These are phyloP conservation scores for Corymbia calophylla DNA, from an alignment of 441 rosid genomes.

Conservation along the genomic window DNA sequence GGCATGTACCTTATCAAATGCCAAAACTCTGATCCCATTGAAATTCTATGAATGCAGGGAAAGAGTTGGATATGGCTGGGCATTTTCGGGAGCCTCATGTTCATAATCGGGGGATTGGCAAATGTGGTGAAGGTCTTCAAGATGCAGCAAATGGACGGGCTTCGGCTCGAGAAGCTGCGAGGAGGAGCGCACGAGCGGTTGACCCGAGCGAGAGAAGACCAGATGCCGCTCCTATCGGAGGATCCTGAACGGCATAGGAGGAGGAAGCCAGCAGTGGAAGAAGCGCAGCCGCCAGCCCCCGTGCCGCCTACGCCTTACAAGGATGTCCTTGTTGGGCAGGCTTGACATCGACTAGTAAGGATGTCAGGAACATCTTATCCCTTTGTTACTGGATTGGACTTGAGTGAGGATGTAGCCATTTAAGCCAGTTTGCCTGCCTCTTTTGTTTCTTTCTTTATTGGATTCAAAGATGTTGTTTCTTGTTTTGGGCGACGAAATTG, in stretches of 20 bases:
- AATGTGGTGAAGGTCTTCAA: slow-evolving; percentile 68
- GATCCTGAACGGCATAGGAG: slow-evolving; percentile 26
- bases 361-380: not conserved
- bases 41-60: slow-evolving; percentile 19
- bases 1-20: not conserved
- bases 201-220: slow-evolving; percentile 44
- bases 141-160: slow-evolving; percentile 44
- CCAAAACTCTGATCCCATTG: not conserved
- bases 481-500: not conserved
- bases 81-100: slow-evolving; percentile 37
- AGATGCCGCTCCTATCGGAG: slow-evolving; percentile 44
- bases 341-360: not conserved
- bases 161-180: slow-evolving; percentile 59
- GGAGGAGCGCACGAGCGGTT: slow-evolving; percentile 69
- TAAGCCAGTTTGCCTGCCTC: not conserved
- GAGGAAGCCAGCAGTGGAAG: slow-evolving; percentile 22
- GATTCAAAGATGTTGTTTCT: not conserved
- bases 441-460: not conserved
- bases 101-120: slow-evolving; percentile 46
- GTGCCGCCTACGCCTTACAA: slow-evolving; percentile 45
- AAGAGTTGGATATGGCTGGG: slow-evolving; percentile 49
- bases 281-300: not conserved
- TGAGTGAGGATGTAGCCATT: not conserved
- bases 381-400: not conserved
- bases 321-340: slow-evolving; percentile 54